A percentile compares a stretch with the other conserved stretches of the same genome.
These are phyloP conservation scores for Hylodesmum podocarpum DNA, from an alignment of 306 rosid genomes.

Conservation along the genomic window DNA sequence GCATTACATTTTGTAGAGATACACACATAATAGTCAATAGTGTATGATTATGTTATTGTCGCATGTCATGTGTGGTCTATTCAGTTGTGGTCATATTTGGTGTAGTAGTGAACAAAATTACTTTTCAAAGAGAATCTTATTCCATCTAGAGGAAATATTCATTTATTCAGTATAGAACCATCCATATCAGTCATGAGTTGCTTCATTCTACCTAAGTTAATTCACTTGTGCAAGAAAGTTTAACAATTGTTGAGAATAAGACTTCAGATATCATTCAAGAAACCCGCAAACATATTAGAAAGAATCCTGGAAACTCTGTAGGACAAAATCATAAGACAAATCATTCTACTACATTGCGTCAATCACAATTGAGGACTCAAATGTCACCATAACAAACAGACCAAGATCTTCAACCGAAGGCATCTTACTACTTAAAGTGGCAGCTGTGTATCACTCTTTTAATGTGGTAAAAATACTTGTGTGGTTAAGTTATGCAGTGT, in stretches of 20 bases:
- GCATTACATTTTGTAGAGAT: too few relatives aligned
- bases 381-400: slow-evolving; percentile 48
- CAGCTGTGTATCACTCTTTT: slow-evolving; percentile 78
- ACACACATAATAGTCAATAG: too few relatives aligned
- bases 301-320: slow-evolving; percentile 49
- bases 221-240: slow-evolving; percentile 60
- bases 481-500: slow-evolving; percentile 22
- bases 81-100: too few relatives aligned
- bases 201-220: slow-evolving; percentile 16
- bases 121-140: too few relatives aligned
- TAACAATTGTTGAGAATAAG: slow-evolving; percentile 65
- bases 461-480: slow-evolving; percentile 33
- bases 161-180: too few relatives aligned
- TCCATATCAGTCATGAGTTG: too few relatives aligned
- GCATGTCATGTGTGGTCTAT: too few relatives aligned
- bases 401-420: slow-evolving; percentile 91
- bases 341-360: slow-evolving; percentile 34
- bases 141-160: too few relatives aligned
- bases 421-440: slow-evolving; percentile 96
- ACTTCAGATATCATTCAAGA: slow-evolving; percentile 84
- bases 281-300: slow-evolving; percentile 85
- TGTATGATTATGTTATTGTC: too few relatives aligned
- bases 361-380: slow-evolving; percentile 47
- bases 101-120: too few relatives aligned
- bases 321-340: slow-evolving; percentile 50